Evolutionary conservation across 495 filamentous ascomycete species (phyloP), one percentile per base, ranked within the genome.

Genomic region (Neurospora cerealis): DNA sequence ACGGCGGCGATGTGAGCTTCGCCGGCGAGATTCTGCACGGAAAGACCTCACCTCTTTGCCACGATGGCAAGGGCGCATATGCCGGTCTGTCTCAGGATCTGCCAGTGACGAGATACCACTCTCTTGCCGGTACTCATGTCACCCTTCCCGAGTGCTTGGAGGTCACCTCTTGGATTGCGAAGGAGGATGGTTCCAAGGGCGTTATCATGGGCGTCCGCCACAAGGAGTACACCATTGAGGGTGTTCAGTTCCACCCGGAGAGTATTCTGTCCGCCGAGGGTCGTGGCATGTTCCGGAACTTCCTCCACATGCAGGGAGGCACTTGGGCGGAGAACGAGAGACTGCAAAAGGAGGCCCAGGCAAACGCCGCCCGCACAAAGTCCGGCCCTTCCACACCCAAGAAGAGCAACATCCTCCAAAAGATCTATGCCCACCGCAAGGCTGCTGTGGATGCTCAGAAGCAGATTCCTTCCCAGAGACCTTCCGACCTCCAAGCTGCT

Each of bases 161-260:
- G 81, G 91, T 98, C 17, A 91, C 93, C 0, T 97, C 96, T n/a
- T 95, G 91, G 91, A 91, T 91, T 21, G 84, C 88, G n/a, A 91
- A 90, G 42, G 85, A 85, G n/a, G 85, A 87, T 69, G 84, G 83
- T 70, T 89, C 85, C 21, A 91, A 90, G 75, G 89, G 90, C 13
- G 89, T 98, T 66, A 99, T 99, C 75, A 98, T 98, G 96, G 96
- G 96, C 24, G 91, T 98, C 13, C 88, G 96, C 28, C 96, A 99
- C 84, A 97, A 96, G 83, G 88, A 95, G 79, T 90, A 92, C 78
- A 85, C 93, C 0, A 86, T 99, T 5, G 96, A 99, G 79, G 96
- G 95, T 39, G 94, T 98, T 21, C 96, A 99, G 80, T 99, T 98
- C 80, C 96, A 99, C 79, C 96, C 96, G 0, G 96, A 99, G 81